Evolutionary conservation across 2,329 filamentous ascomycete genomes (phyloP), one percentile per base, ranked within the genome.

Genomic region (Trichoderma harzianum): DNA sequence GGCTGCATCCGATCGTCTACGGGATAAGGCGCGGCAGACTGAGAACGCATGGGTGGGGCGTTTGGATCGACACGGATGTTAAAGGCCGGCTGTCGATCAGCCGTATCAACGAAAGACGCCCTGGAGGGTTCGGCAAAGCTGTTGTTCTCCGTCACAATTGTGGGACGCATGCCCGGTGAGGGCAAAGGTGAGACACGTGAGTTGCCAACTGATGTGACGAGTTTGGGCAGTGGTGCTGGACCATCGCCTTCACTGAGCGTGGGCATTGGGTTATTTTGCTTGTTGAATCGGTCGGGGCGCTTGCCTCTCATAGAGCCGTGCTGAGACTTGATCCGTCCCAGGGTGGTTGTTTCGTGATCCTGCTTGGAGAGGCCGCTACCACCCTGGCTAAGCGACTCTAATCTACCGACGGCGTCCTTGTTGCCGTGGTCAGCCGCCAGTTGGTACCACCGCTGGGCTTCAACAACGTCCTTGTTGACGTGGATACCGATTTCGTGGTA

Each of bases 401-500:
- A 89, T 57, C 96, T 90, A 60, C 88, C 88, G 63, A 90, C 84
- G 14, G 96, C 96, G 81, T 99, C 96, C 76, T 93, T 92, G 82
- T 98, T 99, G 43, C 95, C 96, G 78, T 95, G 93, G 36, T 93
- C 91, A 34, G 94, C 92, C 8, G 96, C 95, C 78, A 94, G 91
- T 75, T 92, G 89, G 79, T 99, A 99, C 96, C 96, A 99, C 74
- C 87, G 90, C 74, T 92, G 87, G 1, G 96, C 95, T 79, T 96
- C 93, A 64, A 90, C 88, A 55, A 98, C 83, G 79, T 95, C 93
- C 75, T 93, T 92, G n/a, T 90, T 88, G 28, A 97, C 92, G 78
- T 94, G 91, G 79, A 99, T 97, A 76, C 96, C 96, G 76, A 99
- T 97, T 80, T 99, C 96, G 79, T 96, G 90, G 83, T 98, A 99